Percentiles rank a stretch among this genome's conserved stretches.
Conservation (phyloP, 1,139 yeast species). For the Yamadazyma dendronema region DNA sequence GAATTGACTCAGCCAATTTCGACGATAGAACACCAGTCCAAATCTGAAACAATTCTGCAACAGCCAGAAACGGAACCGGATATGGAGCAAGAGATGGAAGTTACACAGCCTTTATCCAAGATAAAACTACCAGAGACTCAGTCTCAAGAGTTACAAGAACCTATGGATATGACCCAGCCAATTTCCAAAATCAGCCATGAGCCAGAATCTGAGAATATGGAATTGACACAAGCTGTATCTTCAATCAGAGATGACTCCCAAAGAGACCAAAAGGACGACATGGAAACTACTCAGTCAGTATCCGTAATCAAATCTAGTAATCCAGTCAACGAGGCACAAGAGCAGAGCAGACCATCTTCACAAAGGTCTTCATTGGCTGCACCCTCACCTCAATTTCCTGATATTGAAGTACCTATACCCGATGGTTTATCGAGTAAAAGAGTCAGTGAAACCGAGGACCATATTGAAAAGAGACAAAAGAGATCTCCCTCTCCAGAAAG, state of each 20-base stretch:
- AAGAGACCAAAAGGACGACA: neutral
- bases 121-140: slow-evolving; percentile 1
- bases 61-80: neutral
- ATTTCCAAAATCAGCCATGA: slow-evolving; percentile 2
- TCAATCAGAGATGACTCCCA: neutral
- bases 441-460: slow-evolving; percentile 11
- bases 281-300: slow-evolving; percentile 7
- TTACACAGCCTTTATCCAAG: slow-evolving; percentile 9
- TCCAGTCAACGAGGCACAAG: neutral
- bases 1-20: slow-evolving; percentile 10
- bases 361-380: slow-evolving; percentile 1
- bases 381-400: slow-evolving; percentile 16
- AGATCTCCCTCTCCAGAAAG: slow-evolving; percentile 25
- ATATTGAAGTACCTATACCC: slow-evolving; percentile 17
- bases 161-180: slow-evolving; percentile 12
- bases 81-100: slow-evolving; percentile 10
- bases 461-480: slow-evolving; percentile 5
- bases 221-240: slow-evolving; percentile 15
- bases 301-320: slow-evolving; percentile 2
- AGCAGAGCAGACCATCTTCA: neutral
- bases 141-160: slow-evolving; percentile 5
- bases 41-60: neutral
- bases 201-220: slow-evolving; percentile 13
- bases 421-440: slow-evolving; percentile 13
- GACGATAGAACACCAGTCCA: neutral